Conservation (phyloP, 148 eudicot species). For the Simmondsia chinensis region DNA sequence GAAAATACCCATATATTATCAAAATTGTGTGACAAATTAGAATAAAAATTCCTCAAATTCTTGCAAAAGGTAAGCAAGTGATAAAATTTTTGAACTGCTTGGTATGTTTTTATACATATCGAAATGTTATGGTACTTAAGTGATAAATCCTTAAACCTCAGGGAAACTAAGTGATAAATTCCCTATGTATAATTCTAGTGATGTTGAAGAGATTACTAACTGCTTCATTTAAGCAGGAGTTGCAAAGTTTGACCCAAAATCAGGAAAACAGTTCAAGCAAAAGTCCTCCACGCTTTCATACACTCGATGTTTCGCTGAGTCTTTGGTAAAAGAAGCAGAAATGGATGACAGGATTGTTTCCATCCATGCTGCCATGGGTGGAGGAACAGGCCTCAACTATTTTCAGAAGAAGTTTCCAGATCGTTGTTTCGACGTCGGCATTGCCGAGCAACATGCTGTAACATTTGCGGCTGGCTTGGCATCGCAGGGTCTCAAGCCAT, state of each 20-base stretch:
- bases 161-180: too few relatives aligned
- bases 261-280: slow-evolving; percentile 60
- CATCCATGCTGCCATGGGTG: slow-evolving; percentile 79
- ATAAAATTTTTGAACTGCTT: too few relatives aligned
- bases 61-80: too few relatives aligned
- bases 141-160: too few relatives aligned
- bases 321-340: slow-evolving; percentile 65
- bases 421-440: slow-evolving; percentile 75
- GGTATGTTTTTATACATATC: too few relatives aligned
- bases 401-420: slow-evolving; percentile 58
- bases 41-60: too few relatives aligned
- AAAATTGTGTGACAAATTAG: too few relatives aligned
- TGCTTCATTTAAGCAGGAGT: too few relatives aligned
- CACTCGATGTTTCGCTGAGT: slow-evolving; percentile 59
- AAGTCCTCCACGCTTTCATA: slow-evolving; percentile 51
- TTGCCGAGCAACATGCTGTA: slow-evolving; percentile 79
- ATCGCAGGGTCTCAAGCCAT: slow-evolving; percentile 70
- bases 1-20: too few relatives aligned
- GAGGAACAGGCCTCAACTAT: slow-evolving; percentile 69
- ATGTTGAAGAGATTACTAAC: too few relatives aligned
- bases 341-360: slow-evolving; percentile 47
- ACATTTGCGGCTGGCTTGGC: slow-evolving; percentile 86
- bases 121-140: too few relatives aligned
- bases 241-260: slow-evolving; percentile 50
- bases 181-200: too few relatives aligned